Conservation (phyloP, 129 eudicot species). For the Heracleum sosnowskyi region DNA sequence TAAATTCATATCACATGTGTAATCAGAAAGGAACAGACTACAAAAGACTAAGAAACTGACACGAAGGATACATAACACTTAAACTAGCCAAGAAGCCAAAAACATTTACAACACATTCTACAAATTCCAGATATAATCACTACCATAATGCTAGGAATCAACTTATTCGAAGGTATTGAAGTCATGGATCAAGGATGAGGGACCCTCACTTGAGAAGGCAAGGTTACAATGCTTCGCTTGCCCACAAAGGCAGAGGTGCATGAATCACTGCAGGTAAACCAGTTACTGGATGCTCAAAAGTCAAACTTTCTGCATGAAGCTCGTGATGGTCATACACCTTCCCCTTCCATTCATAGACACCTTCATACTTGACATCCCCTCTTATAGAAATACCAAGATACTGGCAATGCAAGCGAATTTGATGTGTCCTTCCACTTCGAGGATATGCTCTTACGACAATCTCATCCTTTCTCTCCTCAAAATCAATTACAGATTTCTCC, state of each 20-base stretch:
- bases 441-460: slow-evolving; percentile 81
- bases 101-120: not conserved
- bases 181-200: slow-evolving; percentile 4
- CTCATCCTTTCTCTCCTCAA: slow-evolving; percentile 44
- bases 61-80: not conserved
- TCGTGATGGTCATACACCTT: slow-evolving; percentile 48
- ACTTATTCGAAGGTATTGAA: not conserved
- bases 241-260: slow-evolving; percentile 84
- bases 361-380: slow-evolving; percentile 94
- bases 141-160: not conserved
- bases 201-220: slow-evolving; percentile 1
- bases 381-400: slow-evolving; percentile 79
- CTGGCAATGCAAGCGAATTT: slow-evolving; percentile 95
- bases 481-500: slow-evolving; percentile 41
- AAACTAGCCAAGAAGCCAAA: not conserved
- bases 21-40: not conserved
- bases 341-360: slow-evolving; percentile 79
- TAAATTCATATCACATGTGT: not conserved
- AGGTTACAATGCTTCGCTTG: slow-evolving; percentile 34
- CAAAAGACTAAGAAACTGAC: not conserved
- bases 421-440: slow-evolving; percentile 95
- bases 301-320: slow-evolving; percentile 88
- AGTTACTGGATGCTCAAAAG: slow-evolving; percentile 85
- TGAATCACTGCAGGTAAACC: slow-evolving; percentile 46
- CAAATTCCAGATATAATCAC: not conserved